Conservation (phyloP, 148 eudicot species). For the Amaranthus hypochondriacus region DNA sequence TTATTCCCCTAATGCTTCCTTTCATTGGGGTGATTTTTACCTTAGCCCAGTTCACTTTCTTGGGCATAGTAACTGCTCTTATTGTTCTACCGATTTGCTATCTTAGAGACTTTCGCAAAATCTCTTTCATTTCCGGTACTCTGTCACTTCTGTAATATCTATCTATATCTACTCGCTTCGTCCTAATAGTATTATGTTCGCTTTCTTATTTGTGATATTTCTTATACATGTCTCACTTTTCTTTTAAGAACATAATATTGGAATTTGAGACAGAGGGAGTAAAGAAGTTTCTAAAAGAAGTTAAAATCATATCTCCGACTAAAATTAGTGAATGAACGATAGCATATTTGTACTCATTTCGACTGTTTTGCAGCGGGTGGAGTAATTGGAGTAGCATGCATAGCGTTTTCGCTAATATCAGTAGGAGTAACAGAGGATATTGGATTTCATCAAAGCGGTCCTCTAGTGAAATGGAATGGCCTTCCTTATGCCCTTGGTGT, state of each 20-base stretch:
- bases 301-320: no score
- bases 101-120: conserved; percentile 57
- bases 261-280: no score
- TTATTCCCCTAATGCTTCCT: conserved; percentile 60
- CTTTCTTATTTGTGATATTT: no score
- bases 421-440: conserved; percentile 49
- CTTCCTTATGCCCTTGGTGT: conserved; percentile 85
- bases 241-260: no score
- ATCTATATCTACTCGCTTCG: background rate
- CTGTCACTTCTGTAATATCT: background rate
- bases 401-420: conserved; percentile 49
- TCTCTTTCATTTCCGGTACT: conserved; percentile 77
- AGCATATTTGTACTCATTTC: background rate
- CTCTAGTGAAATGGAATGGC: conserved; percentile 60
- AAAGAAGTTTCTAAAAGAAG: no score
- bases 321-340: no score
- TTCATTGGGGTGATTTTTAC: conserved; percentile 41
- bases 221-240: no score
- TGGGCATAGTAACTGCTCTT: conserved; percentile 60
- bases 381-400: conserved; percentile 50
- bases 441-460: conserved; percentile 62
- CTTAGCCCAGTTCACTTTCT: conserved; percentile 56
- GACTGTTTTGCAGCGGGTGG: conserved; percentile 54
- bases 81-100: conserved; percentile 68
- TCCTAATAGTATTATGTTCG: no score